Evolutionary conservation across 495 filamentous ascomycete genomes (phyloP).

Genomic region (Xylaria grammica): DNA sequence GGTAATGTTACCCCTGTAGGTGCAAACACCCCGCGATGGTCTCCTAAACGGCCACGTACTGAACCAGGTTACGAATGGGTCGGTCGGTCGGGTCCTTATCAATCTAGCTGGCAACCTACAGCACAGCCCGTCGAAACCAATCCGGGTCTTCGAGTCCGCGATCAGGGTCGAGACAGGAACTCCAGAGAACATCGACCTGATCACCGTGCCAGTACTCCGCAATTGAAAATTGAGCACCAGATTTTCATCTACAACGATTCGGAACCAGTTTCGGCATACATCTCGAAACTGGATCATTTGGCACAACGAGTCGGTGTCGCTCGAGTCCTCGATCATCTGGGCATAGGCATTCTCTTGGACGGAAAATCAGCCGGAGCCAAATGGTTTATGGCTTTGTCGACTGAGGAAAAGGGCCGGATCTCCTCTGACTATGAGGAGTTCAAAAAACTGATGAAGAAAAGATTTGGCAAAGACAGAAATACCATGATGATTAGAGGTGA

Average conservation of each 20-base stretch:
- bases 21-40: too few relatives aligned
- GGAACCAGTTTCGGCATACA: neutral
- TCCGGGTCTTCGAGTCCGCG: too few relatives aligned
- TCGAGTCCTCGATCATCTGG: neutral
- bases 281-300: neutral
- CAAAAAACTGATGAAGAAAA: neutral
- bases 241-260: neutral
- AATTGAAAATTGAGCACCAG: conserved; percentile 1
- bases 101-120: too few relatives aligned
- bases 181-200: too few relatives aligned
- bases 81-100: too few relatives aligned
- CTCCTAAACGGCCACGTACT: too few relatives aligned
- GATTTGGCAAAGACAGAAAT: neutral
- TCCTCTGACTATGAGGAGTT: neutral
- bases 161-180: too few relatives aligned
- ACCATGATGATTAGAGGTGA: neutral
- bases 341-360: neutral
- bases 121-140: too few relatives aligned
- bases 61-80: too few relatives aligned
- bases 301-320: neutral
- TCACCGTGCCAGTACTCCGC: too few relatives aligned
- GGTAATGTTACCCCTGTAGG: too few relatives aligned
- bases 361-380: neutral
- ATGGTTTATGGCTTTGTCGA: neutral
- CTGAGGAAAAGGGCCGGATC: neutral